Conservation (phyloP, 1,139 yeast species). For the Petasospora rhodanensis region DNA sequence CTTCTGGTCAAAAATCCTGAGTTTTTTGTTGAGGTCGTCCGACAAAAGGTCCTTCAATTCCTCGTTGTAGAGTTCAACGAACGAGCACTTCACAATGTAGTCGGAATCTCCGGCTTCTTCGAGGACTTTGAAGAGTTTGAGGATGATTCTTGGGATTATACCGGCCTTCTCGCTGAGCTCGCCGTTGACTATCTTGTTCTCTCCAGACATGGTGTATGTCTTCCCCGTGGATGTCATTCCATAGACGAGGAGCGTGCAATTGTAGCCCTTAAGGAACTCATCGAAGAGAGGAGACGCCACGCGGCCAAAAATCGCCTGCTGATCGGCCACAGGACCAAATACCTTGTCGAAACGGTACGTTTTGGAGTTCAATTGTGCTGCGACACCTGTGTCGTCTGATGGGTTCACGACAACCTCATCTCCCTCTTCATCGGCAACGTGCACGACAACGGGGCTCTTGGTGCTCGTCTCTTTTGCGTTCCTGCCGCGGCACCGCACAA, state of each 20-base stretch:
- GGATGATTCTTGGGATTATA: conserved; percentile 61
- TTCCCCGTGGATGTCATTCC: conserved; percentile 84
- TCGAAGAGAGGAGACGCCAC: conserved; percentile 64
- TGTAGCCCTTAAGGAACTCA: conserved; percentile 65
- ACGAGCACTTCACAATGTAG: conserved; percentile 61
- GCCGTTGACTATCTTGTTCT: conserved; percentile 38
- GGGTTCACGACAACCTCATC: conserved; percentile 29
- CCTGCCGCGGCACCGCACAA: conserved; percentile 85
- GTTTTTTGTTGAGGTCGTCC: conserved; percentile 36
- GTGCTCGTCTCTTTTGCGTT: conserved; percentile 65
- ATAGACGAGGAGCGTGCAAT: conserved; percentile 71
- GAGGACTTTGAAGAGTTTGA: conserved; percentile 47
- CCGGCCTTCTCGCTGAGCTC: conserved; percentile 63
- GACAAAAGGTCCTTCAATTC: conserved; percentile 60
- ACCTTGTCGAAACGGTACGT: conserved; percentile 69
- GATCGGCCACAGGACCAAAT: conserved; percentile 70
- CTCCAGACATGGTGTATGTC: conserved; percentile 78
- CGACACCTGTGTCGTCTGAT: conserved; percentile 23
- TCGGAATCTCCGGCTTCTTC: conserved; percentile 37
- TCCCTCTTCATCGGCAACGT: conserved; percentile 42
- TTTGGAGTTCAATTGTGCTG: conserved; percentile 33
- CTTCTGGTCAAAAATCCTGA: conserved; percentile 51
- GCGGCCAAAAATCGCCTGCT: conserved; percentile 48
- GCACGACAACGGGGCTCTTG: conserved; percentile 71
- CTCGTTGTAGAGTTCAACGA: conserved; percentile 71